Base-by-base conservation (phyloP, 192 early-diverging fungal genomes). In the Endogone sp. region DNA sequence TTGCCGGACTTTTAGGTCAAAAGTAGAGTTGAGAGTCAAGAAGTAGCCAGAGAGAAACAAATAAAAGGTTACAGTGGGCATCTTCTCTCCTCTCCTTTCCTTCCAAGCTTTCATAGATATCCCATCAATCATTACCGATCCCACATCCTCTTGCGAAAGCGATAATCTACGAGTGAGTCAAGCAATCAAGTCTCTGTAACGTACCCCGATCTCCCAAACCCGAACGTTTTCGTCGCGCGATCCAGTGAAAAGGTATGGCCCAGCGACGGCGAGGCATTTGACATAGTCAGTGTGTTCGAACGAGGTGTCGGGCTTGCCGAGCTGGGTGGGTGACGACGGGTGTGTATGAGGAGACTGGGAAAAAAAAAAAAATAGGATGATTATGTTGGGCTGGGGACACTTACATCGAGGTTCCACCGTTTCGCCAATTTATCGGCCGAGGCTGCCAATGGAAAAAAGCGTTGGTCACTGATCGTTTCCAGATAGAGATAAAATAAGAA, bases 361-460 rank as follows among this genome's bases (percentile, higher is more conserved):
- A n/a, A 9, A 31, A 9, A 21, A 6, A 26, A 26, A 9, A 23
- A 2, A 16, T n/a, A 22, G 16, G 21, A 54, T 8, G 22, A 30
- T 10, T 56, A 37, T 13, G 26, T 28, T n/a, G n/a, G n/a, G n/a
- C n/a, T n/a, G n/a, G n/a, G n/a, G n/a, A n/a, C 31, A 58, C 67
- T 75, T 84, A 89, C 92, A 77, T 86, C 88, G 23, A 91, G 67
- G 75, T 98, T 92, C 89, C 95, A 95, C 68, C 95, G 79, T 68
- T 89, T 89, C 1, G 85, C 93, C 0, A 92, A 92, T 44, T 94
- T 96, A 66, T 99, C 97, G 4, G 94, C 97, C 6, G 95, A 98
- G 10, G 87, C 93, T 84, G 72, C 27, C 73, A 9, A 26, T 60
- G 6, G 22, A 10, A 49, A 16, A 6, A 49, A 49, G 37, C 37